These are phyloP conservation scores for Apophysomyces sp. DNA, from an alignment of 371 early-diverging fungal species.

Conservation along the genomic window DNA sequence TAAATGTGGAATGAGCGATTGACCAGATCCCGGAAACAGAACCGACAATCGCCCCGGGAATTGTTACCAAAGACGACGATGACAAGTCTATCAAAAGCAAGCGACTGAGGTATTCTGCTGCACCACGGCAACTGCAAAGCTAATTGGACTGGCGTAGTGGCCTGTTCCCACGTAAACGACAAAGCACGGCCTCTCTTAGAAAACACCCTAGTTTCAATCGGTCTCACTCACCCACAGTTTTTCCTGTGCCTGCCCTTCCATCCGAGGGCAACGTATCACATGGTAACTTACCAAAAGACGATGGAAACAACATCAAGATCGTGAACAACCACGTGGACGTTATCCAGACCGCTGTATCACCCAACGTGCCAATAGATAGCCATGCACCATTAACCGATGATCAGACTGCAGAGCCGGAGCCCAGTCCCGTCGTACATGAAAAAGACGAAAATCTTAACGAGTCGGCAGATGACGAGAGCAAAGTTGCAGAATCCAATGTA, in stretches of 20 bases:
- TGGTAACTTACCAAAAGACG: background rate
- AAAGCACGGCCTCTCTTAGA: background rate
- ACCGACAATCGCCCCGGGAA: background rate
- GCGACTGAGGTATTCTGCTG: slow-evolving; percentile 10
- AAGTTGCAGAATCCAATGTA: background rate
- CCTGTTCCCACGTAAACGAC: background rate
- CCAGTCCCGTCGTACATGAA: background rate
- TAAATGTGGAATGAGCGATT: background rate
- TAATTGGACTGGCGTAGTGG: background rate
- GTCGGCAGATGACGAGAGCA: background rate
- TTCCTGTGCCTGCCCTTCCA: slow-evolving; percentile 1
- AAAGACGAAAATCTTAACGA: background rate
- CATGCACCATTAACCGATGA: background rate
- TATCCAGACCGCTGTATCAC: background rate
- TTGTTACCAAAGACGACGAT: background rate
- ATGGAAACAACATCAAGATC: background rate
- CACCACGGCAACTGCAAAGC: background rate
- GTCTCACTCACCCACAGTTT: background rate
- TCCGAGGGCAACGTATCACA: background rate
- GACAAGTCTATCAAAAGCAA: slow-evolving; percentile 10
- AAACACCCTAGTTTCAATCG: background rate
- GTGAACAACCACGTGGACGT: slow-evolving; percentile 1
- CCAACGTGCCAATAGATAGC: background rate
- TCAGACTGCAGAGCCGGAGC: background rate
- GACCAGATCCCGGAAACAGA: background rate